Percentiles rank a stretch among this genome's conserved stretches.
Evolutionary conservation across 2,329 filamentous ascomycete genomes (phyloP).

Genomic region (Cladosporium sp.): DNA sequence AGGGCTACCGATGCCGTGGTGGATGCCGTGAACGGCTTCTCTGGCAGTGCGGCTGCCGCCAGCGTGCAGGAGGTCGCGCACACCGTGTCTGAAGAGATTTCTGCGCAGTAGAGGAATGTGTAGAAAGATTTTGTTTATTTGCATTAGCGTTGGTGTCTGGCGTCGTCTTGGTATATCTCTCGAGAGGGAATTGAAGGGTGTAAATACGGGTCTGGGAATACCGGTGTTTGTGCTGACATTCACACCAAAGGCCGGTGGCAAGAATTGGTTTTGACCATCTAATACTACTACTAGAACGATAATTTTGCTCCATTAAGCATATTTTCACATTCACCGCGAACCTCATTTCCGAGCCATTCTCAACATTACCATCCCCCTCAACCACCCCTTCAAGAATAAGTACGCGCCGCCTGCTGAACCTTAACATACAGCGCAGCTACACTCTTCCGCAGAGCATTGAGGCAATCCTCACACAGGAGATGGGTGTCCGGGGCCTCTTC

Average conservation of each 20-base stretch:
- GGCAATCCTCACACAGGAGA: neutral
- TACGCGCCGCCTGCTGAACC: neutral
- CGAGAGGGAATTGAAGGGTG: neutral
- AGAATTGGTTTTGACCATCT: too few species aligned
- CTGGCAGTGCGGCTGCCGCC: neutral
- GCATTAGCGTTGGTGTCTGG: slow-evolving; percentile 10
- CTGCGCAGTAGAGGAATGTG: slow-evolving; percentile 2
- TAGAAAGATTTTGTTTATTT: neutral
- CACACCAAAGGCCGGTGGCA: too few species aligned
- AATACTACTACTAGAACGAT: neutral
- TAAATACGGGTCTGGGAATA: neutral
- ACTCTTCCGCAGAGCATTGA: neutral
- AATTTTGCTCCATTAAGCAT: slow-evolving; percentile 1
- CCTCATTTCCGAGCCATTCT: too few species aligned
- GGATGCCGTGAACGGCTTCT: slow-evolving; percentile 18
- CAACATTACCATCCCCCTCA: too few species aligned
- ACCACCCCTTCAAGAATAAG: too few species aligned
- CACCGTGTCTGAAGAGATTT: neutral
- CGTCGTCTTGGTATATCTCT: too few species aligned
- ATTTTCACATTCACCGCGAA: neutral
- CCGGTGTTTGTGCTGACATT: too few species aligned
- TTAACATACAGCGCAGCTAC: neutral
- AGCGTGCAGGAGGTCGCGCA: slow-evolving; percentile 1
- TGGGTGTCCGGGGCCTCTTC: neutral
- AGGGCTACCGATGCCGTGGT: slow-evolving; percentile 18